Conservation (phyloP, 306 rosid genomes). For the Fragaria nilgerrensis region DNA sequence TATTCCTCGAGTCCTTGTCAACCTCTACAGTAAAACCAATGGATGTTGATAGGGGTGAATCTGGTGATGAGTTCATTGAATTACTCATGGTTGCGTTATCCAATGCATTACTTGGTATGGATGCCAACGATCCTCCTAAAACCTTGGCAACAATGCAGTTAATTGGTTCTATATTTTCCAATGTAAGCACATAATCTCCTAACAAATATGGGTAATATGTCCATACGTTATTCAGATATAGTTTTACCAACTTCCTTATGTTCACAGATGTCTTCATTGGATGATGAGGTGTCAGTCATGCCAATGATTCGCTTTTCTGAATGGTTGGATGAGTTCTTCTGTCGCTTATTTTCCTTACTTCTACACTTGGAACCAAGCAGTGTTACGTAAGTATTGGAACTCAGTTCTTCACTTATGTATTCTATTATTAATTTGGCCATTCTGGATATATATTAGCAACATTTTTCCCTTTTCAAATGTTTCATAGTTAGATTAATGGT, state of each 20-base stretch:
- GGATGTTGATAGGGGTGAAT: constrained; percentile 51
- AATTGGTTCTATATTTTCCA: constrained; percentile 91
- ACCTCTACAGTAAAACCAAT: constrained; percentile 44
- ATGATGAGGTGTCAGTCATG: constrained; percentile 72
- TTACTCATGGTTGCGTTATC: constrained; percentile 91
- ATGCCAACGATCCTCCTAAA: constrained; percentile 99
- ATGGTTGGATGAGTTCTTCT: constrained; percentile 97
- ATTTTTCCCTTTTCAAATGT: background rate
- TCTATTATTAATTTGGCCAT: constrained; percentile 17
- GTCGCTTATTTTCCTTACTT: constrained; percentile 92
- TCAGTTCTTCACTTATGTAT: constrained; percentile 18
- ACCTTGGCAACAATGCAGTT: constrained; percentile 98
- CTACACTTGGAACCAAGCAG: constrained; percentile 95
- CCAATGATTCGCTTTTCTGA: constrained; percentile 90
- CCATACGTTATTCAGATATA: background rate
- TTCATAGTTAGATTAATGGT: constrained; percentile 30
- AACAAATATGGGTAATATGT: background rate
- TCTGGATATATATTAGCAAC: background rate
- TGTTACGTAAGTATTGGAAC: constrained; percentile 63
- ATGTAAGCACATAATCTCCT: constrained; percentile 53
- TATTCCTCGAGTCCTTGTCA: constrained; percentile 71
- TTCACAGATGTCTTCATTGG: constrained; percentile 84
- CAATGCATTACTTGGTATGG: constrained; percentile 98
- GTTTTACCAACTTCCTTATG: constrained; percentile 21
- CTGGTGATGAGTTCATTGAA: constrained; percentile 48